A percentile compares a stretch with the other conserved stretches of the same genome.
Evolutionary conservation across 1,139 yeast genomes (phyloP).

Genomic region (Scheffersomyces lignicola): DNA sequence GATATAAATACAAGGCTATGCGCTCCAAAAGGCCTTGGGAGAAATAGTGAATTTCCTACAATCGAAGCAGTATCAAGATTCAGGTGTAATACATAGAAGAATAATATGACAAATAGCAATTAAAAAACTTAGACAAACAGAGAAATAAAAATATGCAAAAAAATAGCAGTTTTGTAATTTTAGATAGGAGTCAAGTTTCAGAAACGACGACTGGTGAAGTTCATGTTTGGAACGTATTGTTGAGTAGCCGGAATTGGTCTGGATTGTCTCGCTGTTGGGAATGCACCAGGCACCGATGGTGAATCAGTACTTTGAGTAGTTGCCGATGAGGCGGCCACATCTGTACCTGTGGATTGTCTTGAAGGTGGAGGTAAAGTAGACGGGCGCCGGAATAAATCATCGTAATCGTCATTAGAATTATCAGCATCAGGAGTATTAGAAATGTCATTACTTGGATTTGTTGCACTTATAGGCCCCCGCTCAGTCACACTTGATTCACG

Average conservation of each 20-base stretch:
- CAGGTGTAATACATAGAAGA: no score
- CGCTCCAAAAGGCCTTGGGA: no score
- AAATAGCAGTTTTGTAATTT: no score
- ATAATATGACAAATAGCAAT: no score
- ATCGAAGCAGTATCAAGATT: no score
- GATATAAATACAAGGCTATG: no score
- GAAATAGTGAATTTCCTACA: no score
- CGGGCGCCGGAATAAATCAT: constrained; percentile 13
- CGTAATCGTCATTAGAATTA: constrained; percentile 9
- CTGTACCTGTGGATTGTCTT: not conserved
- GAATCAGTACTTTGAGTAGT: not conserved
- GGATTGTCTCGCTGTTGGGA: not conserved
- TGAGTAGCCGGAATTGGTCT: not conserved
- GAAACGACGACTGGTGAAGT: constrained; percentile 1
- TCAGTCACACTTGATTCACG: constrained; percentile 16
- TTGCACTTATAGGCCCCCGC: constrained; percentile 12
- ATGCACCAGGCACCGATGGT: not conserved
- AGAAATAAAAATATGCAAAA: no score
- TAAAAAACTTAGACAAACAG: no score
- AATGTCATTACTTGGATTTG: constrained; percentile 8
- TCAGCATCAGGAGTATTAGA: constrained; percentile 4
- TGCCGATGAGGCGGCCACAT: not conserved
- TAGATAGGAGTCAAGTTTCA: no score
- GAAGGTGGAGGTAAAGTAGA: constrained; percentile 3
- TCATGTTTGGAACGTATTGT: not conserved